phyloP scores from a whole-genome alignment of 352 stramenopile species.

The Phytophthora brassicae region DNA sequence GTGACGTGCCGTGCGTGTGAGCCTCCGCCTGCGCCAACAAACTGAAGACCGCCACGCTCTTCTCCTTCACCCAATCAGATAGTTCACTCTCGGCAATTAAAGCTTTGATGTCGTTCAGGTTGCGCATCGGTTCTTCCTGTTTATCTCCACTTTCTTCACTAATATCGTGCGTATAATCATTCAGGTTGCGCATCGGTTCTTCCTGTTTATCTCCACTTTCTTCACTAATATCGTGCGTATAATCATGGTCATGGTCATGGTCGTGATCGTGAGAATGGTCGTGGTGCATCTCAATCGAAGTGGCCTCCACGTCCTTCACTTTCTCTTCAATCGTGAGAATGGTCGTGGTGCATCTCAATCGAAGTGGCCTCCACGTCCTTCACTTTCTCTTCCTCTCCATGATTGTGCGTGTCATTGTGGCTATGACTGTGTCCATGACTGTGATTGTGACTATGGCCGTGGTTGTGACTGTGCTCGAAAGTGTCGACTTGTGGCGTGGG shows the following conservation, averaged over 20 bases:
- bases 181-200: slow-evolving; percentile 91
- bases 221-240: slow-evolving; percentile 35
- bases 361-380: slow-evolving; percentile 3
- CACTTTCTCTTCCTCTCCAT: slow-evolving; percentile 1
- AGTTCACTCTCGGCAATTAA: slow-evolving; percentile 87
- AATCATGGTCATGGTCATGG: slow-evolving; percentile 37
- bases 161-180: slow-evolving; percentile 37
- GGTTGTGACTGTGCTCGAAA: slow-evolving; percentile 19
- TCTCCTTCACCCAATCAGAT: slow-evolving; percentile 85
- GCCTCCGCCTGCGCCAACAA: slow-evolving; percentile 93
- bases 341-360: slow-evolving; percentile 27
- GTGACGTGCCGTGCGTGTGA: slow-evolving; percentile 90
- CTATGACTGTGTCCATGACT: slow-evolving; percentile 24
- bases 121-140: slow-evolving; percentile 84
- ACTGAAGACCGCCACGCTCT: slow-evolving; percentile 91
- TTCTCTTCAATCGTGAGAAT: slow-evolving; percentile 10
- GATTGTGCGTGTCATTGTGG: slow-evolving; percentile 28
- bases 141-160: slow-evolving; percentile 14
- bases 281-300: slow-evolving; percentile 24
- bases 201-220: slow-evolving; percentile 15
- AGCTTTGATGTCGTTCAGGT: slow-evolving; percentile 87
- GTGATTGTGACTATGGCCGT: slow-evolving; percentile 22
- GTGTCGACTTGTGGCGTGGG: slow-evolving; percentile 21
- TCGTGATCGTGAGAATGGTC: slow-evolving; percentile 24
- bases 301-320: slow-evolving; percentile 4